phyloP scores from a whole-genome alignment of 352 stramenopile genomes.

The Achlya hypogyna region DNA sequence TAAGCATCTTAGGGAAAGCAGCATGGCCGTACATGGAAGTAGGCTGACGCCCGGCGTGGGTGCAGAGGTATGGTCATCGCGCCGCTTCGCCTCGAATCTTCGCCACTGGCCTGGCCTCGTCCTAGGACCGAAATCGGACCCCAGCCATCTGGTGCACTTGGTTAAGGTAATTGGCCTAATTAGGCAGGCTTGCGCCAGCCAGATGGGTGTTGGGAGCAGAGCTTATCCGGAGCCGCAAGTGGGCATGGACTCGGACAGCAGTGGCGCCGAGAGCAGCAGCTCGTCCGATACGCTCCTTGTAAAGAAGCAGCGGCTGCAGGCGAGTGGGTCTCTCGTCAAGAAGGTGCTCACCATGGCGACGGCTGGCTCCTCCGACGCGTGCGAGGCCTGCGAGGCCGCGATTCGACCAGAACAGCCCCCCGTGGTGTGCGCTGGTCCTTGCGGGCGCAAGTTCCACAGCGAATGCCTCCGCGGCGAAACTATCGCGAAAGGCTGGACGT shows the following conservation, averaged over 20 bases:
- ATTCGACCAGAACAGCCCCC: constrained; percentile 23
- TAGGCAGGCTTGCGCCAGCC: background rate
- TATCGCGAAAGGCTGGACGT: constrained; percentile 34
- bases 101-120: background rate
- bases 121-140: background rate
- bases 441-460: constrained; percentile 62
- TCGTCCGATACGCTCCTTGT: constrained; percentile 16
- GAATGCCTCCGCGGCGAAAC: constrained; percentile 29
- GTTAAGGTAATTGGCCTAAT: background rate
- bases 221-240: background rate
- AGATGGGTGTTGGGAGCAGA: background rate
- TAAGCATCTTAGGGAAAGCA: no score
- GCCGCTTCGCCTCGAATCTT: background rate
- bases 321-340: background rate
- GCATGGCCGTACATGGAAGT: background rate
- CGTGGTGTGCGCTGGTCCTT: constrained; percentile 52
- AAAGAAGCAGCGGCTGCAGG: constrained; percentile 6
- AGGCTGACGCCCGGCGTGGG: background rate
- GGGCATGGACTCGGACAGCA: constrained; percentile 6
- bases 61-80: background rate
- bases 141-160: background rate
- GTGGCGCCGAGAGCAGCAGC: constrained; percentile 10
- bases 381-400: background rate
- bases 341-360: background rate
- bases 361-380: background rate